phyloP scores from a whole-genome alignment of 257 asterid genomes.

The Ballota nigra region DNA sequence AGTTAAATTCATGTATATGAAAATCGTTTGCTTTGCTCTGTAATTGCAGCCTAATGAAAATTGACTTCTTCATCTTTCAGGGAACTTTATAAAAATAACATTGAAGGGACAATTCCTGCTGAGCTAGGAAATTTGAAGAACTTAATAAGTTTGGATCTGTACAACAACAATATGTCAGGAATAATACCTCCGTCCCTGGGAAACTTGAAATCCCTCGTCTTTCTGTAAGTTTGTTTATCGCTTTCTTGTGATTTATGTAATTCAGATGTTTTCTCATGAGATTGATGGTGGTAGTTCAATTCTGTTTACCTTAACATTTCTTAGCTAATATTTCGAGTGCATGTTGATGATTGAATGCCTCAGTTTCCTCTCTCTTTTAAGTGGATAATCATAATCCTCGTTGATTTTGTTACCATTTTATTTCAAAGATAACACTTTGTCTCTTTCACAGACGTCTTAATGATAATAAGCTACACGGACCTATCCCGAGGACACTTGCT shows the following conservation, averaged over 20 bases:
- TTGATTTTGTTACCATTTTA: slow-evolving; percentile 3
- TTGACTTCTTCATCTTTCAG: slow-evolving; percentile 38
- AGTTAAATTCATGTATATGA: neutral
- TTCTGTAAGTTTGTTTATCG: slow-evolving; percentile 58
- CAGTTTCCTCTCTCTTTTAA: neutral
- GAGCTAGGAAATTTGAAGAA: slow-evolving; percentile 86
- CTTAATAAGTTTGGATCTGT: slow-evolving; percentile 90
- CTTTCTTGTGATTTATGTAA: slow-evolving; percentile 8
- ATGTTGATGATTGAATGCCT: slow-evolving; percentile 6
- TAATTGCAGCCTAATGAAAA: neutral
- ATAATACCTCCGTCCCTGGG: slow-evolving; percentile 72
- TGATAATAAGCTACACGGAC: slow-evolving; percentile 63
- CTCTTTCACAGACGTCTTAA: slow-evolving; percentile 63
- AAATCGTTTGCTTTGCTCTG: neutral
- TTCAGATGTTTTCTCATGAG: slow-evolving; percentile 8
- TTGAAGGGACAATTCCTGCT: slow-evolving; percentile 76
- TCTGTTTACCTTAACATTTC: slow-evolving; percentile 8
- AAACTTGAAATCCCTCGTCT: slow-evolving; percentile 74
- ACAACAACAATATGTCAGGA: slow-evolving; percentile 87
- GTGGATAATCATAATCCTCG: neutral
- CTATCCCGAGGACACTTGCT: slow-evolving; percentile 62
- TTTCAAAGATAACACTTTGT: slow-evolving; percentile 12
- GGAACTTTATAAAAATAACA: slow-evolving; percentile 86
- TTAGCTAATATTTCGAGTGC: neutral
- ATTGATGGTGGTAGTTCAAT: slow-evolving; percentile 13